Percentiles rank a stretch among this genome's conserved stretches.
These are phyloP conservation scores for Monosporascus cannonballus DNA, from an alignment of 2,329 filamentous ascomycete genomes.

Conservation along the genomic window DNA sequence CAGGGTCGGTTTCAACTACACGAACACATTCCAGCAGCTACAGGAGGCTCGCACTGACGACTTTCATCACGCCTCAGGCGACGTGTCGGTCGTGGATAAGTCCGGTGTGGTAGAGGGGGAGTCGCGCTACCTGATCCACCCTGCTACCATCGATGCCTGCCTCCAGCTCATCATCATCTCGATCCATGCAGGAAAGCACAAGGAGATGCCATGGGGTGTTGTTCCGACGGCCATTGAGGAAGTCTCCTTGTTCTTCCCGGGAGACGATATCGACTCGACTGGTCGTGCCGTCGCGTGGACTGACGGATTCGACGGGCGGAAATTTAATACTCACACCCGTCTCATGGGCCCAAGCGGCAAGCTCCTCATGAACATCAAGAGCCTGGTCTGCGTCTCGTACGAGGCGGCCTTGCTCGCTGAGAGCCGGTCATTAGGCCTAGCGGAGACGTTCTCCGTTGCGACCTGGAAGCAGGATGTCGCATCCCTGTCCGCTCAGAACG, in stretches of 20 bases:
- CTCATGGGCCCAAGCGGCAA: constrained; percentile 10
- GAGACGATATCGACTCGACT: constrained; percentile 1
- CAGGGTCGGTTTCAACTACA: constrained; percentile 15
- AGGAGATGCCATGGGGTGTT: constrained; percentile 13
- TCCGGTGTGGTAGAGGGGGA: constrained; percentile 12
- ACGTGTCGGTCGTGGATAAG: constrained; percentile 1
- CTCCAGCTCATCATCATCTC: constrained; percentile 16
- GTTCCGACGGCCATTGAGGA: constrained; percentile 10
- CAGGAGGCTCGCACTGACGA: constrained; percentile 7
- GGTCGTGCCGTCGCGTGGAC: constrained; percentile 6
- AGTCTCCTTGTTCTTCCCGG: constrained; percentile 7
- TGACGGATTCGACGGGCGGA: constrained; percentile 9
- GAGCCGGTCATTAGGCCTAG: neutral
- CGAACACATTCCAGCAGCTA: constrained; percentile 10
- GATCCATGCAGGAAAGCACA: constrained; percentile 10
- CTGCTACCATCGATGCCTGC: constrained; percentile 24
- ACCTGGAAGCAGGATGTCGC: constrained; percentile 11
- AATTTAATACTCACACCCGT: constrained; percentile 11
- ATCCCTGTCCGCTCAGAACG: neutral
- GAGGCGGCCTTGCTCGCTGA: constrained; percentile 17
- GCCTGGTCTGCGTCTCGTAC: constrained; percentile 14
- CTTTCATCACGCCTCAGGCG: constrained; percentile 5
- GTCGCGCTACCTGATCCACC: constrained; percentile 26
- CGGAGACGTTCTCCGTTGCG: constrained; percentile 10
- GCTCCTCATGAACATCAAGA: constrained; percentile 14